Percentiles rank a stretch among this genome's conserved stretches.
These are phyloP conservation scores for Aureobasidium sp. DNA, from an alignment of 2,329 filamentous ascomycete genomes.

Conservation along the genomic window DNA sequence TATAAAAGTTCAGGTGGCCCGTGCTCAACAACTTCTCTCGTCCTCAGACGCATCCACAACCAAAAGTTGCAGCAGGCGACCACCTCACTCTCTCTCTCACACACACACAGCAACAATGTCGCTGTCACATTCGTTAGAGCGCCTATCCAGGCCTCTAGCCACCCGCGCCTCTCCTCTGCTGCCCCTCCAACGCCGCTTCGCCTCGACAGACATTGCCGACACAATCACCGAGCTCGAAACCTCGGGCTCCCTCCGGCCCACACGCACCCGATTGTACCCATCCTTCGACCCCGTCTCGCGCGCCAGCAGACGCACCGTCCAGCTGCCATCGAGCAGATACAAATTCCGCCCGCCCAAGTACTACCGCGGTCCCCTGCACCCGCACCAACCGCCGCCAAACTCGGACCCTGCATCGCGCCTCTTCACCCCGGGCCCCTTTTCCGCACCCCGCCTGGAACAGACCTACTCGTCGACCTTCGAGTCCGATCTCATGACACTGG, in stretches of 20 bases:
- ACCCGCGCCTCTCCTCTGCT: neutral
- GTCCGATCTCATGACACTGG: slow-evolving; percentile 78
- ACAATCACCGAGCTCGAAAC: slow-evolving; percentile 40
- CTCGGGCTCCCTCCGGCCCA: slow-evolving; percentile 38
- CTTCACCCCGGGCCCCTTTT: slow-evolving; percentile 88
- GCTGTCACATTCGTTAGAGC: slow-evolving; percentile 11
- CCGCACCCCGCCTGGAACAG: slow-evolving; percentile 76
- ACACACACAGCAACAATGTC: slow-evolving; percentile 1
- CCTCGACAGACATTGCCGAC: slow-evolving; percentile 27
- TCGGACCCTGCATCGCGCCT: slow-evolving; percentile 83
- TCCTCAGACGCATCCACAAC: no score
- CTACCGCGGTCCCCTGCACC: slow-evolving; percentile 87
- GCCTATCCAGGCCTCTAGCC: slow-evolving; percentile 6
- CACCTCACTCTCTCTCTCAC: no score
- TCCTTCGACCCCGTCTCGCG: slow-evolving; percentile 45
- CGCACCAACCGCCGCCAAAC: slow-evolving; percentile 77
- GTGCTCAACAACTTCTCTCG: slow-evolving; percentile 7
- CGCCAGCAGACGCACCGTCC: slow-evolving; percentile 36
- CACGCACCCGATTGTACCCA: no score
- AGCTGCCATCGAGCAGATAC: slow-evolving; percentile 61
- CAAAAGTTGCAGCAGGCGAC: neutral
- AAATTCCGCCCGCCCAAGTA: slow-evolving; percentile 92
- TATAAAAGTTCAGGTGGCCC: neutral
- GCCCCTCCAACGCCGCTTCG: slow-evolving; percentile 24
- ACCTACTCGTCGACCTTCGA: slow-evolving; percentile 84